Base-by-base conservation (phyloP, 441 rosid species). In the California macrophylla region DNA sequence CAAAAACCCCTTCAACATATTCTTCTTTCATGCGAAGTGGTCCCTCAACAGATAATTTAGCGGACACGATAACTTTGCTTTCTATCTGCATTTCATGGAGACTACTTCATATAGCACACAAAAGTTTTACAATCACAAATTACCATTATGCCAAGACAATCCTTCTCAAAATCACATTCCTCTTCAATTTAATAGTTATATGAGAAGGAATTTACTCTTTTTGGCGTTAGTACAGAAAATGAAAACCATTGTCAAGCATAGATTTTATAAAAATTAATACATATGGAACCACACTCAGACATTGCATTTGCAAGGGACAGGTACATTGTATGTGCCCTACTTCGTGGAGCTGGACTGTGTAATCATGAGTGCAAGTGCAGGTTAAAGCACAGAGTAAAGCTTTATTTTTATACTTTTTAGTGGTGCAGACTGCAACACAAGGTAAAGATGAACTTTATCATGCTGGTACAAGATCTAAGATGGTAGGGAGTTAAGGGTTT, bases 21-120 rank as follows among this genome's bases (percentile, higher is more conserved):
- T 89, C 97, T 77, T 91, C 97, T 78, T 82, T 93, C 85, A 93
- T 80, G 72, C 98, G 84, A 69, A 85, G 76, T 20, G 98, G 96
- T 72, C 98, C 98, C 81, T 93, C 97, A 36, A 91, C 80, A 71
- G 89, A 71, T 68, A 93, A 77, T 76, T 71, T 85, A 50, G 90
- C 67, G 25, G 91, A 79, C 66, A 93, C 66, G 69, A 77, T 62
- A 79, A 88, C 38, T 77, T 86, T 90, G 83, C 85, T 89, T 75
- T 90, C 96, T 79, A 93, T 76, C 98, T 90, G 88, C 85, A 78
- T 45, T 67, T 61, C 77, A 72, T 12, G 20, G 50, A 24, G 73
- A 32, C 50, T 52, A 69, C 66, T 75, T 71, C 40, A 24, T 28
- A 24, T 28, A 66, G 20, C 62, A 54, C 62, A 2, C 25, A 20